These are phyloP conservation scores for Pontederia crassipes DNA, from an alignment of 176 grass and related monocot genomes.

Conservation along the genomic window DNA sequence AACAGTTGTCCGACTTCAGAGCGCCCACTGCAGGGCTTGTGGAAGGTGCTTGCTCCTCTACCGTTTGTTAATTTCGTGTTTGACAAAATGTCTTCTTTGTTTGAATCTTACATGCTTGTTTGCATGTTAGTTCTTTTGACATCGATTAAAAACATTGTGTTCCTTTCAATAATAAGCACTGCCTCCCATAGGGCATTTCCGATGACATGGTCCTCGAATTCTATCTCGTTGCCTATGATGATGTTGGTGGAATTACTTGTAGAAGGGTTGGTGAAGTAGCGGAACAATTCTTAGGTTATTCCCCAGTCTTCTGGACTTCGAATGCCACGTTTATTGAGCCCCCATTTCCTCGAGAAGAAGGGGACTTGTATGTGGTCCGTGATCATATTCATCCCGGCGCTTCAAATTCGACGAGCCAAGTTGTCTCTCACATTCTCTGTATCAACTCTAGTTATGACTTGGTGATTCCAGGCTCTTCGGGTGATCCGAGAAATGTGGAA, in stretches of 20 bases:
- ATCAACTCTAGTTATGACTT: constrained; percentile 74
- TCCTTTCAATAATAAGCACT: not conserved
- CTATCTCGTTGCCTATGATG: constrained; percentile 72
- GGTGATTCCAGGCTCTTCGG: constrained; percentile 35
- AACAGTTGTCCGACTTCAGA: constrained; percentile 31
- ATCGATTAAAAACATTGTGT: not conserved
- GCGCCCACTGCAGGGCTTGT: constrained; percentile 47
- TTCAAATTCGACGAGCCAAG: constrained; percentile 14
- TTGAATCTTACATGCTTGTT: not conserved
- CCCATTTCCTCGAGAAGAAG: constrained; percentile 69
- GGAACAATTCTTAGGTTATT: constrained; percentile 50
- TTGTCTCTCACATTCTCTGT: constrained; percentile 55
- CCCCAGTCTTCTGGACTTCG: constrained; percentile 80
- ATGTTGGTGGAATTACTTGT: constrained; percentile 84
- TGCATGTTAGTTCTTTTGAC: not conserved
- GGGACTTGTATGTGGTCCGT: constrained; percentile 37
- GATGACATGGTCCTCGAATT: constrained; percentile 67
- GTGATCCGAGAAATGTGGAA: constrained; percentile 49
- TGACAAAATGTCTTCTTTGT: not conserved
- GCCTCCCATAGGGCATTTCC: constrained; percentile 59
- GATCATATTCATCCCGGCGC: constrained; percentile 29
- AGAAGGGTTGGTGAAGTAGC: constrained; percentile 41
- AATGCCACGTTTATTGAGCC: constrained; percentile 62
- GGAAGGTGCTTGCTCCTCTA: constrained; percentile 48
- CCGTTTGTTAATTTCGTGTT: not conserved